Conservation (phyloP, 345 rosid species). For the Eucalyptus pumila region DNA sequence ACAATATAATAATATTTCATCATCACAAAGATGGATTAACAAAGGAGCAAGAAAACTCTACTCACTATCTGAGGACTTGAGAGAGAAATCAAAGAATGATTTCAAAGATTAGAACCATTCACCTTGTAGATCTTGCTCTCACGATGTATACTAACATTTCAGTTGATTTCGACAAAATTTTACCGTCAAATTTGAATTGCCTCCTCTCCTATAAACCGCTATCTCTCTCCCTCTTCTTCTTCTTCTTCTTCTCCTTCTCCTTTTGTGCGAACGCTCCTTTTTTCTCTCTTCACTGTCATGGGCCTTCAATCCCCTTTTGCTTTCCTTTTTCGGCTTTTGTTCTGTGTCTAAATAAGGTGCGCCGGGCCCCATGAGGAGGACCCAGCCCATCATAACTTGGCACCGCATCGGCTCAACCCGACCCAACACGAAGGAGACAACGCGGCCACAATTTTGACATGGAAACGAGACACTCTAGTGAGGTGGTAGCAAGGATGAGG, state of each 20-base stretch:
- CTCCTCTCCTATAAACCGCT: neutral
- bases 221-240: neutral
- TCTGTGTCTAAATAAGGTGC: neutral
- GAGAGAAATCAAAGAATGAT: neutral
- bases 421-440: neutral
- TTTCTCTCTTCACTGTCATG: neutral
- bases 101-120: neutral
- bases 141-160: neutral
- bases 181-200: neutral
- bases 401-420: neutral
- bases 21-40: neutral
- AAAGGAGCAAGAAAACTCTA: neutral
- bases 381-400: neutral
- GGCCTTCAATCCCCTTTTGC: neutral
- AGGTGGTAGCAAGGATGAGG: neutral
- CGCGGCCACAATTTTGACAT: neutral
- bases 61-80: neutral
- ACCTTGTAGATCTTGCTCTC: neutral
- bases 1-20: neutral
- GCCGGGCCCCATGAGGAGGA: neutral
- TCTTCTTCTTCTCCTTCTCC: fast-evolving
- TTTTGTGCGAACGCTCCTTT: neutral
- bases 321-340: neutral
- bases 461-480: neutral
- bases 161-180: neutral